These are phyloP conservation scores for Penicillium flavigenum DNA, from an alignment of 495 filamentous ascomycete genomes.

Conservation along the genomic window DNA sequence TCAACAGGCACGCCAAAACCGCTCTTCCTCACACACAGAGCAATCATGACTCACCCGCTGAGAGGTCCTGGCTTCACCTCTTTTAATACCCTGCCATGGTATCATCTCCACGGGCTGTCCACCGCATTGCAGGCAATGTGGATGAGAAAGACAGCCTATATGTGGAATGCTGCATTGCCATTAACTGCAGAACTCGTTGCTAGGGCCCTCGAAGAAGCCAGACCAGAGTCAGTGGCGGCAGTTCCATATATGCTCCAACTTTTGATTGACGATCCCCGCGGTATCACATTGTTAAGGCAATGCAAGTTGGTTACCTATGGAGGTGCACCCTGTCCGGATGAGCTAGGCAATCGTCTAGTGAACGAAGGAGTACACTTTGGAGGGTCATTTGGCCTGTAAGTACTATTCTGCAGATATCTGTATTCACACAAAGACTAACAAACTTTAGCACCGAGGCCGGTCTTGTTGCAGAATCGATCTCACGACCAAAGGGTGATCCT, in stretches of 20 bases:
- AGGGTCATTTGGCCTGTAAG: conserved; percentile 54
- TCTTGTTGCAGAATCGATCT: conserved; percentile 48
- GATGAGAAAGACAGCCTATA: conserved; percentile 48
- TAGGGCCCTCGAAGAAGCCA: conserved; percentile 45
- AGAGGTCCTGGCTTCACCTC: conserved; percentile 41
- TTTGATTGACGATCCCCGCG: conserved; percentile 47
- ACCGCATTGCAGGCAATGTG: conserved; percentile 52
- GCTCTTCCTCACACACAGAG: conserved; percentile 40
- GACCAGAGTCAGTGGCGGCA: conserved; percentile 51
- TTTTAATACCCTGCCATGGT: conserved; percentile 57
- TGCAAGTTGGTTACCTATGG: conserved; percentile 52
- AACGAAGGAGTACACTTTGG: conserved; percentile 48
- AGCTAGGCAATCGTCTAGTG: conserved; percentile 55
- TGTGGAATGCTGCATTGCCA: conserved; percentile 55
- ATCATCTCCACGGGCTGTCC: conserved; percentile 52
- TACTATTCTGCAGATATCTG: background rate
- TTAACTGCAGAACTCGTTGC: conserved; percentile 51
- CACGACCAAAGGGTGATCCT: conserved; percentile 45
- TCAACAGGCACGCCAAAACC: conserved; percentile 61
- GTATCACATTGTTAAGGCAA: conserved; percentile 43
- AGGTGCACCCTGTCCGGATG: conserved; percentile 56
- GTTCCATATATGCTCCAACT: conserved; percentile 60
- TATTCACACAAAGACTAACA: conserved; percentile 6
- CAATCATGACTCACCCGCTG: conserved; percentile 40
- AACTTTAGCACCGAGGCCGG: conserved; percentile 54